Percentiles rank a stretch among this genome's conserved stretches.
phyloP scores from a whole-genome alignment of 2,329 filamentous ascomycete species.

The Lasiodiplodia citricola region DNA sequence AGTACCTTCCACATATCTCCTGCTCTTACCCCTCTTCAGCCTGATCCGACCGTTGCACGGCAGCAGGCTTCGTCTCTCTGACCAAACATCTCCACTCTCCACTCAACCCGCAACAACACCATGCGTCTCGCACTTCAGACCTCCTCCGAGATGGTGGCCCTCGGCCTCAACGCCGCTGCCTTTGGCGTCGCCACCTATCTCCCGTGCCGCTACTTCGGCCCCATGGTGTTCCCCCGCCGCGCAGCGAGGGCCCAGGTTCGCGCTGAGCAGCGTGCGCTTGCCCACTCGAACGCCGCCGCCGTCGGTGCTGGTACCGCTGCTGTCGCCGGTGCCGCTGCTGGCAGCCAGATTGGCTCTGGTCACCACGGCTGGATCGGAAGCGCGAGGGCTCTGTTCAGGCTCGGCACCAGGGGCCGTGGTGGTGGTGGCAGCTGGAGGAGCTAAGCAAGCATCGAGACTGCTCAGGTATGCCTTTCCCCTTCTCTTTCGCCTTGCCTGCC shows the following conservation, averaged over 20 bases:
- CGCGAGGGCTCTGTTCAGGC: slow-evolving; percentile 16
- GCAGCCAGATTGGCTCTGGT: background rate
- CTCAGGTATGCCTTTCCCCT: background rate
- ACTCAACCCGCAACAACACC: slow-evolving; percentile 8
- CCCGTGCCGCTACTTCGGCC: slow-evolving; percentile 23
- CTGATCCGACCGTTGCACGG: slow-evolving; percentile 2
- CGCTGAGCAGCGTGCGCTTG: slow-evolving; percentile 1
- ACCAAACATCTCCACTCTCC: background rate
- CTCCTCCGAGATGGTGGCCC: slow-evolving; percentile 24
- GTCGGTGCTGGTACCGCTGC: slow-evolving; percentile 16
- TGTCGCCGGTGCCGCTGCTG: slow-evolving; percentile 6
- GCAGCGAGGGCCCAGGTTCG: slow-evolving; percentile 8
- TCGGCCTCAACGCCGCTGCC: slow-evolving; percentile 19
- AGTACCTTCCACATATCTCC: background rate
- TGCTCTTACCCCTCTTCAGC: slow-evolving; percentile 2
- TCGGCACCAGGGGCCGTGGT: slow-evolving; percentile 24
- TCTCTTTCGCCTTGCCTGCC: background rate
- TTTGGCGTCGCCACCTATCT: slow-evolving; percentile 25
- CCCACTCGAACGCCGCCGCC: background rate
- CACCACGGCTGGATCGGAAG: slow-evolving; percentile 23
- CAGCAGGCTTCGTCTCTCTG: background rate
- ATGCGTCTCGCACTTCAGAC: slow-evolving; percentile 17
- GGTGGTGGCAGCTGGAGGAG: slow-evolving; percentile 18
- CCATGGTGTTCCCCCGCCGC: slow-evolving; percentile 23
- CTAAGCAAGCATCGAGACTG: background rate